These are phyloP conservation scores for Acanthamoeba triangularis DNA, from an alignment of 208 protist genomes.

Conservation along the genomic window DNA sequence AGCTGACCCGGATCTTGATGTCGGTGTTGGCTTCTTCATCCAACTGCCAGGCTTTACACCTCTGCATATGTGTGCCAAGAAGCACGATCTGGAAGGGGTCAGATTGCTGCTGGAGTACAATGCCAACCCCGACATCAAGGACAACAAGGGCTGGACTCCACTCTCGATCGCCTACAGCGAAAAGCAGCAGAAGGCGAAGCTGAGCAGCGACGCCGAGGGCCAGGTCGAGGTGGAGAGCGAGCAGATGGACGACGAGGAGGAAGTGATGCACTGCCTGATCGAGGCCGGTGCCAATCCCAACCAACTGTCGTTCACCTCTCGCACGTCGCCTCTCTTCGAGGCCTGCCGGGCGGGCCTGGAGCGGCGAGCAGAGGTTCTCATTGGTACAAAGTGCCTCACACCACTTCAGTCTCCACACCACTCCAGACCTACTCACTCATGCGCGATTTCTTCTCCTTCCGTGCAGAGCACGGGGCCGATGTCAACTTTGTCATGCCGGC, in stretches of 20 bases:
- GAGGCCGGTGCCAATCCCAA: slow-evolving; percentile 48
- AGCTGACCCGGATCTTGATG: neutral
- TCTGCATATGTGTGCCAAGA: slow-evolving; percentile 55
- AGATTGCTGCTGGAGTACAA: slow-evolving; percentile 27
- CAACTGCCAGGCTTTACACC: neutral
- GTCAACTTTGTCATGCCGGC: slow-evolving; percentile 1
- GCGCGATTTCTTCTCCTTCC: neutral
- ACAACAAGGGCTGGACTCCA: slow-evolving; percentile 23
- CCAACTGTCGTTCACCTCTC: neutral
- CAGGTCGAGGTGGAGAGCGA: neutral
- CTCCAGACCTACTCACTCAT: neutral
- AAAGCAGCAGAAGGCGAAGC: slow-evolving; percentile 23
- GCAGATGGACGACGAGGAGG: slow-evolving; percentile 23
- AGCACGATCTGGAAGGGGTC: slow-evolving; percentile 46
- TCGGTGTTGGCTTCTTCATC: neutral
- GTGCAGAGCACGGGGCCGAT: neutral
- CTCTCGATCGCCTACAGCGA: slow-evolving; percentile 52
- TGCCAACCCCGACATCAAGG: neutral
- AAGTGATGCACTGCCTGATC: slow-evolving; percentile 53
- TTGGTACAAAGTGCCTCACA: neutral
- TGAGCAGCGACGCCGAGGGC: neutral
- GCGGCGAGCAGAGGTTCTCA: slow-evolving; percentile 3
- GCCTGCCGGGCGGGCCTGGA: slow-evolving; percentile 20
- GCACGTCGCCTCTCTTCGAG: slow-evolving; percentile 40
- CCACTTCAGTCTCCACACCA: neutral